Evolutionary conservation across 257 asterid species (phyloP), one percentile per base, ranked within the genome.

Genomic region (Avicennia marina): DNA sequence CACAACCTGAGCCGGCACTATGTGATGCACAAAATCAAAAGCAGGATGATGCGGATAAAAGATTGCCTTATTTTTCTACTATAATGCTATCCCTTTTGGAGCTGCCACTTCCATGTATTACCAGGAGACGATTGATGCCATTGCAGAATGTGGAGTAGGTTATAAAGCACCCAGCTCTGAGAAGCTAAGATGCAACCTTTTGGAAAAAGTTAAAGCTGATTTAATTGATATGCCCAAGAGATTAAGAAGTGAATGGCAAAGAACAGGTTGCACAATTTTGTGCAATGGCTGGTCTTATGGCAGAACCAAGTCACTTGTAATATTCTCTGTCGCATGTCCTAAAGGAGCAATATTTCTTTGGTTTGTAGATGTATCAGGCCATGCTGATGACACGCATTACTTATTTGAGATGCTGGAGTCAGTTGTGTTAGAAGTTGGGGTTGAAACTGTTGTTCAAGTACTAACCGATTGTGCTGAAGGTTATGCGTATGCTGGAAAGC

Each of bases 21-120:
- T 69, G 61, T 44, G 59, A 67, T 60, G 63, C 32, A 33, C 73
- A 63, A 34, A 67, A 44, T 31, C 63, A 63, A 58, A 74, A 78
- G 52, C 69, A 74, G 56, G 78, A 64, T n/a, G n/a, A 44, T n/a
- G 72, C 81, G 4, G 76, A 78, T 64, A 74, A 62, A 78, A 71
- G 51, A 64, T 74, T 40, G 81, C 81, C 21, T 52, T 57, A 11
- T 74, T 78, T 58, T 78, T 78, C 74, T 71, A 70, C 44, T 79
- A 71, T 42, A 78, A 68, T 60, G 59, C 69, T 17, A 65, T 78
- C 22, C 85, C 85, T 43, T 68, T 72, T 34, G 15, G 67, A 43
- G 79, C 72, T n/a, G 31, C 77, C 49, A 65, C 70, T 55, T 72
- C 81, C 46, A 22, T 41, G 31, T 61, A 53, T 39, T 75, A 65